These are phyloP conservation scores for Stachybotrys chartarum DNA, from an alignment of 2,329 filamentous ascomycete species.

Conservation along the genomic window DNA sequence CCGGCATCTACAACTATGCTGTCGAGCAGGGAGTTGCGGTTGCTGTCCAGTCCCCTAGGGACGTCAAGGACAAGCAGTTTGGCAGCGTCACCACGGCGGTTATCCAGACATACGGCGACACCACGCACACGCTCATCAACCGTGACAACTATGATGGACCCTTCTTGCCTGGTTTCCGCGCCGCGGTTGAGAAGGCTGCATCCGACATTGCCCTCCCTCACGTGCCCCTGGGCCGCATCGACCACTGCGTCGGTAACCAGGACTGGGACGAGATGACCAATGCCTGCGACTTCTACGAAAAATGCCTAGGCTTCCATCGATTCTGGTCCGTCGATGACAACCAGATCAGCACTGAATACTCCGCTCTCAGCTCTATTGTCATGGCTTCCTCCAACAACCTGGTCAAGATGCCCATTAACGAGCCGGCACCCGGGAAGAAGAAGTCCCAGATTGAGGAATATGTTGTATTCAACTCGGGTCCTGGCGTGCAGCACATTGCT, in stretches of 20 bases:
- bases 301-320: constrained; percentile 71
- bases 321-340: constrained; percentile 85
- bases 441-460: constrained; percentile 79
- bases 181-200: constrained; percentile 28
- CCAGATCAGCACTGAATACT: constrained; percentile 76
- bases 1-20: constrained; percentile 62
- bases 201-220: constrained; percentile 41
- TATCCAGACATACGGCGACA: constrained; percentile 80
- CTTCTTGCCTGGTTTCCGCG: constrained; percentile 70
- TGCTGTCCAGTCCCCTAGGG: constrained; percentile 50
- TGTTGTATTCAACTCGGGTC: constrained; percentile 66
- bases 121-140: constrained; percentile 76
- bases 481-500: constrained; percentile 78
- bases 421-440: constrained; percentile 71
- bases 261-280: constrained; percentile 69
- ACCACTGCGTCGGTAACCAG: constrained; percentile 85
- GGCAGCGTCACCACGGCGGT: constrained; percentile 62
- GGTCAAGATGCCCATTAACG: constrained; percentile 88
- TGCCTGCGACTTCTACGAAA: constrained; percentile 59
- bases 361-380: constrained; percentile 68
- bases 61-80: constrained; percentile 41
- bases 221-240: constrained; percentile 59
- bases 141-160: constrained; percentile 56
- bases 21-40: constrained; percentile 44
- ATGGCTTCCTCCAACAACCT: constrained; percentile 68